Base-by-base conservation (phyloP, 768 basidiomycete genomes). In the Mycena haematopus region DNA sequence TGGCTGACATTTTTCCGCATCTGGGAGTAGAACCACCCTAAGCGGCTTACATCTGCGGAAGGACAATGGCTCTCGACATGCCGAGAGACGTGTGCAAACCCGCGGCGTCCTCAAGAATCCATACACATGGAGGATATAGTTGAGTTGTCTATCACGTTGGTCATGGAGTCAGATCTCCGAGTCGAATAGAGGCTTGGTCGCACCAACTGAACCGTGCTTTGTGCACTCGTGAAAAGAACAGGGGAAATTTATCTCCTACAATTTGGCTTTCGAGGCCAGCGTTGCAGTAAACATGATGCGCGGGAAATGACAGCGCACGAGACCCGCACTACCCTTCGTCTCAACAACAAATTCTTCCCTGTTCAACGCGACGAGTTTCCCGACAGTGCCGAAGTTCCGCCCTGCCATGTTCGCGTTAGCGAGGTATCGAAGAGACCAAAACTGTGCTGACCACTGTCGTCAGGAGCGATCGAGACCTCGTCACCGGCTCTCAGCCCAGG, bases 291-390 rank as follows among this genome's bases (percentile, higher is more conserved):
- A 82, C 10, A 75, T 74, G 36, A 82, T 67, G 14, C 83, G 73
- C 38, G 87, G 86, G 71, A 87, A 87, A 72, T 87, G 86, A 56
- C 77, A 80, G 40, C 79, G 78, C 19, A 84, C 60, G 6, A 70
- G 59, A 7, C 80, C 81, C n/a, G 72, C 71, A 0, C 72, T 62
- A 1, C 77, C 80, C 40, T 75, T 63, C 0, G 81, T 78, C 68
- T 86, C 82, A 29, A 88, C 70, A 2, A 82, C 80, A 14, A 80
- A 71, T 66, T 86, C 81, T 65, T 83, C 80, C 38, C 69, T 72
- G 68, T 76, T 83, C 25, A 86, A 74, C 0, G 77, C 81, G 11
- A 87, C 75, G 13, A 88, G 76, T 58, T 74, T 83, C 71, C 51
- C 58, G 82, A 31, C 29, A 9, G 29, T 31, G 9, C 29, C 29